Evolutionary conservation across 805 yeast species (phyloP), one percentile per base, ranked within the genome.

Genomic region (Teunomyces aglyptinius): DNA sequence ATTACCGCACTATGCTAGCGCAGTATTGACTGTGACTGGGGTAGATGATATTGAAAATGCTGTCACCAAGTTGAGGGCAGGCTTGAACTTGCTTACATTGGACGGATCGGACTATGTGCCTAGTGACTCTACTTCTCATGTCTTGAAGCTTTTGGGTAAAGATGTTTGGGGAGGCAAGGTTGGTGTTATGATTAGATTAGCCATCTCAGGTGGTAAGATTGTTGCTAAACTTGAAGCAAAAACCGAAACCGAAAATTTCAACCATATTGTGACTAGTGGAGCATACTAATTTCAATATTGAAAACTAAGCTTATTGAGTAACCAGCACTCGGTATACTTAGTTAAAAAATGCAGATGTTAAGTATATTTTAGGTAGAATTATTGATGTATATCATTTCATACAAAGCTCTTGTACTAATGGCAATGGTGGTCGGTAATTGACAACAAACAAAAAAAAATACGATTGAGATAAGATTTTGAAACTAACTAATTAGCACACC

Each of bases 121-220:
- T 32, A 66, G 70, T 45, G 85, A 80, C 52, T 65, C 82, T 19
- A 71, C 76, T 58, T 76, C 80, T 39, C 97, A 91, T 63, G 73
- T 80, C 10, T 75, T 94, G 70, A 90, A 89, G 70, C 71, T 90
- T 58, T 87, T 77, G 59, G 98, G 97, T 61, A 86, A 86, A 70
- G 82, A 88, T 56, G 68, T 81, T 27, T 78, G 79, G 66, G 75
- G 79, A 29, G 79, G 83, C 12, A 81, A 79, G 58, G 74, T 83
- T 58, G 83, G 80, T 16, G 70, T 70, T 11, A 59, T 67, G 51
- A 64, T 77, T 38, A 71, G 80, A 58, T 65, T 80, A 57, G 84
- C 82, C 3, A 58, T 65, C 24, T 73, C 80, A 39, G 73, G 80
- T 56, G 78, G 83, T 61, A 82, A 81, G 58, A 77, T 77, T 39